Base-by-base conservation (phyloP, 768 basidiomycete genomes). In the Suillus brevipes region DNA sequence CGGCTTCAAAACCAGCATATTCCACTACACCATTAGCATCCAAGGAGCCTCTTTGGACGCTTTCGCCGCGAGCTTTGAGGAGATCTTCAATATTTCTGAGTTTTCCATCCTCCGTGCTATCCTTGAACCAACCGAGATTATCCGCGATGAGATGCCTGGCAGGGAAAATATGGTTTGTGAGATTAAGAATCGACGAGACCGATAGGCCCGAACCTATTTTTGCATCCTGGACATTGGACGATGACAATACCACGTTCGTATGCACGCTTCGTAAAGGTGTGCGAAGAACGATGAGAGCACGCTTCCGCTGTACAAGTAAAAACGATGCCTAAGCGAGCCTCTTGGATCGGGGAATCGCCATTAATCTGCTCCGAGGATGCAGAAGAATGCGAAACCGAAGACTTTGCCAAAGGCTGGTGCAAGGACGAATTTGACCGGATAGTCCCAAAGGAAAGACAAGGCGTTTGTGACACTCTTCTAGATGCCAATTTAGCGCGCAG, bases 71-170 rank as follows among this genome's bases (percentile, higher is more conserved):
- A 0, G 84, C 87, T 40, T 80, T 82, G 65, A 97, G 77, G 16
- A 98, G 76, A 65, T 95, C 92, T 75, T 98, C 97, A 4, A 99
- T 80, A 1, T 91, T 97, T 63, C 81, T 84, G 31, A 90, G 76
- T 65, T 85, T 88, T 6, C 92, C 92, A 6, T 87, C 87, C 66
- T 87, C 78, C 6, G 90, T 94, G 65, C 80, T 84, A 36, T 95
- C 92, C 70, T 92, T 89, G 80, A 97, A 97, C 95, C 95, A 97
- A 1, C 91, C 91, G 14, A 97, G 78, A 70, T 97, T 89, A 72
- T 97, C 95, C 5, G 95, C 95, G 68, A 95, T 93, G 12, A 95
- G 78, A 75, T 94, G 91, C 37, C 91, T 93, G 66, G 28, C 36
- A n/a, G 59, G 12, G 36, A 42, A 62, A 23, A 36, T 28, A 50